Percentiles rank a stretch among this genome's conserved stretches.
These are phyloP conservation scores for Fusarium concolor DNA, from an alignment of 2,329 filamentous ascomycete genomes.

Conservation along the genomic window DNA sequence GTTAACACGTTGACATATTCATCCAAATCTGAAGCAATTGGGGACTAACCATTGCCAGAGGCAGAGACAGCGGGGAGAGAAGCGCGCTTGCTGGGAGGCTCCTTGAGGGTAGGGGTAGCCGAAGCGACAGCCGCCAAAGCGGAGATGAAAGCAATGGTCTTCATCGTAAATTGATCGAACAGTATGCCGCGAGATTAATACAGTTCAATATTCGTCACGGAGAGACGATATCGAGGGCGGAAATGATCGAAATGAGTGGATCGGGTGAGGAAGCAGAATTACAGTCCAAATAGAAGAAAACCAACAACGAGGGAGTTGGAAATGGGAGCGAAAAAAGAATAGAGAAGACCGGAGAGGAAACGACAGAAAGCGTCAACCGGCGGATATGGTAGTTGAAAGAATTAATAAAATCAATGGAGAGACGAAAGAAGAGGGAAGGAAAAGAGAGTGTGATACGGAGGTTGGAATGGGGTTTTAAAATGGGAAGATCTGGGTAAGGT, in stretches of 20 bases:
- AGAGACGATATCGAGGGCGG: conserved; percentile 16
- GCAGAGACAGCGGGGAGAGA: conserved; percentile 62
- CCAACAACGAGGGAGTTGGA: conserved; percentile 55
- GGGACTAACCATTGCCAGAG: conserved; percentile 66
- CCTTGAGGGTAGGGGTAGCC: conserved; percentile 64
- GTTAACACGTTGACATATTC: conserved; percentile 1
- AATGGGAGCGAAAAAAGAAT: conserved; percentile 46
- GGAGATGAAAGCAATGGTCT: conserved; percentile 59
- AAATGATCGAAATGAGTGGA: conserved; percentile 38
- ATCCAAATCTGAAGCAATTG: background rate
- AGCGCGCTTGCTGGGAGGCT: conserved; percentile 63
- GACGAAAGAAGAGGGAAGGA: conserved; percentile 35
- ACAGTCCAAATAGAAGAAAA: conserved; percentile 41
- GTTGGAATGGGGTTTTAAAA: background rate
- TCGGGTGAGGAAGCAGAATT: conserved; percentile 36
- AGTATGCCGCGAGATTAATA: conserved; percentile 11
- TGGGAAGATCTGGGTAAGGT: too few relatives aligned
- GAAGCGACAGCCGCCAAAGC: conserved; percentile 61
- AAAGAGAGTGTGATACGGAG: conserved; percentile 32
- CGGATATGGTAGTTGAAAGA: conserved; percentile 36
- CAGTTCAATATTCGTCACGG: conserved; percentile 26
- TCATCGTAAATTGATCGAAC: conserved; percentile 57
- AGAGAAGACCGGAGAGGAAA: conserved; percentile 30
- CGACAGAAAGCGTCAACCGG: conserved; percentile 31
- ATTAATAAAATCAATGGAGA: conserved; percentile 27